Conservation (phyloP, 176 grass and related monocot genomes). For the Pontederia paniculata region DNA sequence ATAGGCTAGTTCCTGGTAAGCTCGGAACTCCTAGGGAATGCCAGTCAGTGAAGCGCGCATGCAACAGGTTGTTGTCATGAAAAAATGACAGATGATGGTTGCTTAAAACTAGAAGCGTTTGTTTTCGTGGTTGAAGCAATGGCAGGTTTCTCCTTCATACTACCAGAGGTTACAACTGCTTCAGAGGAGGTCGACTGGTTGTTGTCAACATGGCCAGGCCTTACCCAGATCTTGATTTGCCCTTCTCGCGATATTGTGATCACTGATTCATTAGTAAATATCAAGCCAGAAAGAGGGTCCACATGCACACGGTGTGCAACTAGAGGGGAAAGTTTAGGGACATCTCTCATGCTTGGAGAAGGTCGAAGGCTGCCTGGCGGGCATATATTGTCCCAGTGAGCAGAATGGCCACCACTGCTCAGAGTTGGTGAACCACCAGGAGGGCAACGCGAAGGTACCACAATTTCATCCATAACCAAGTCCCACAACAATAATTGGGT, state of each 20-base stretch:
- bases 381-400: slow-evolving; percentile 59
- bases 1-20: background rate
- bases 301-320: slow-evolving; percentile 56
- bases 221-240: slow-evolving; percentile 64
- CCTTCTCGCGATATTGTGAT: slow-evolving; percentile 69
- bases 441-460: slow-evolving; percentile 43
- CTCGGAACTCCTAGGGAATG: background rate
- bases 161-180: slow-evolving; percentile 15
- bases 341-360: slow-evolving; percentile 74
- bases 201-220: slow-evolving; percentile 30
- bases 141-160: slow-evolving; percentile 35
- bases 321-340: slow-evolving; percentile 78
- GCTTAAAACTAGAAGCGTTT: slow-evolving; percentile 35
- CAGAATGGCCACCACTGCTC: slow-evolving; percentile 50
- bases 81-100: slow-evolving; percentile 20
- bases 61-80: background rate
- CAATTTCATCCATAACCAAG: slow-evolving; percentile 68
- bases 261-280: slow-evolving; percentile 69
- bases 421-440: slow-evolving; percentile 55
- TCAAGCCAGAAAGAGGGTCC: slow-evolving; percentile 65
- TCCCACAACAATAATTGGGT: slow-evolving; percentile 87
- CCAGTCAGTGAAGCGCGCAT: background rate
- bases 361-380: slow-evolving; percentile 55
- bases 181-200: slow-evolving; percentile 42
- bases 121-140: slow-evolving; percentile 25